These are phyloP conservation scores for Aspergillus carbonarius DNA, from an alignment of 2,329 filamentous ascomycete genomes.

Conservation along the genomic window DNA sequence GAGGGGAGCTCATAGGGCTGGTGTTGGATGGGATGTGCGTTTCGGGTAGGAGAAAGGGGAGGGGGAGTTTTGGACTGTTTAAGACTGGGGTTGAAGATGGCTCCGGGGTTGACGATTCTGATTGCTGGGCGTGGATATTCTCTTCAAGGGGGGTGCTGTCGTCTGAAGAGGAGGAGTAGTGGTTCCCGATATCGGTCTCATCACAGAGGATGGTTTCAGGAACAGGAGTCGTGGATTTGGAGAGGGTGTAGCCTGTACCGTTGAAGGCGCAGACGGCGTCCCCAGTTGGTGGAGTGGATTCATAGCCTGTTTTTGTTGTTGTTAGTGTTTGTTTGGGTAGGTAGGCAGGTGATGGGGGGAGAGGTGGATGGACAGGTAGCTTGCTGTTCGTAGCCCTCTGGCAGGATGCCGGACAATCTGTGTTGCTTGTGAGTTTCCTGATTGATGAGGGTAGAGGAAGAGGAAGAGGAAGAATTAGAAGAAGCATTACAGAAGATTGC, in stretches of 20 bases:
- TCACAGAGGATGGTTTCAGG: slow-evolving; percentile 19
- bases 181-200: not conserved
- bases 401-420: slow-evolving; percentile 18
- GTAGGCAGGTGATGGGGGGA: not conserved
- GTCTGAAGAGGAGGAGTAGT: not conserved
- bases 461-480: too few species aligned
- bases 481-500: slow-evolving; percentile 19
- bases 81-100: not conserved
- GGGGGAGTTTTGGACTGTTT: not conserved
- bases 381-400: slow-evolving; percentile 9
- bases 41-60: not conserved
- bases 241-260: slow-evolving; percentile 22
- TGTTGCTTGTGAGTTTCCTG: not conserved
- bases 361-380: slow-evolving; percentile 18
- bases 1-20: too few species aligned
- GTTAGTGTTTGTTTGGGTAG: not conserved
- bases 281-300: slow-evolving; percentile 13
- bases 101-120: not conserved
- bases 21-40: too few species aligned
- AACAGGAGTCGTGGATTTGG: slow-evolving; percentile 3
- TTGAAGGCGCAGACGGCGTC: slow-evolving; percentile 29
- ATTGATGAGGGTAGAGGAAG: too few species aligned
- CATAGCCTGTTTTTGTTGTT: slow-evolving; percentile 16
- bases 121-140: not conserved
- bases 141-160: not conserved